Evolutionary conservation across 2,329 filamentous ascomycete genomes (phyloP), one percentile per base, ranked within the genome.

Genomic region (Berkeleyomyces basicola): DNA sequence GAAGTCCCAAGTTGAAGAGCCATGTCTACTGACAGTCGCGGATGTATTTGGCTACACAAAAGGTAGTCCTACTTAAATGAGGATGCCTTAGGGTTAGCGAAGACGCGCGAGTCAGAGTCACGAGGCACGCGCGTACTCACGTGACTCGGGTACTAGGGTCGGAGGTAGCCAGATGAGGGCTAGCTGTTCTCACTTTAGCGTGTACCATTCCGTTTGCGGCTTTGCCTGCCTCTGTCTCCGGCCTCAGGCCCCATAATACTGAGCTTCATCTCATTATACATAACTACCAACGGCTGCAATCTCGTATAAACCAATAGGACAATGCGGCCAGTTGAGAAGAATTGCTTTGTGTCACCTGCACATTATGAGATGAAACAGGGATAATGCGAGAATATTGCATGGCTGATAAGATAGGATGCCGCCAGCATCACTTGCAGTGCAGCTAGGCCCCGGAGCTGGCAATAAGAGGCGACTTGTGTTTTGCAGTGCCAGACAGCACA

Each of bases 351-450:
- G 51, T 55, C 23, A 55, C 51, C 33, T 39, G 51, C 7, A 39
- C 51, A 55, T 37, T 55, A 39, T 55, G 51, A 31, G 51, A 55
- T 55, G 51, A 55, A 55, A 55, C 51, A 55, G 51, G 51, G 51
- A 55, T 55, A 39, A 33, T 33, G 51, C 10, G 51, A 39, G 51
- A 55, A 55, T 55, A 55, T 37, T 37, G 36, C 14, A 55, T n/a
- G 14, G 49, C 11, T 31, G 51, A 55, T 55, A 55, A 55, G 51
- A 55, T 55, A 55, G 51, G 33, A 55, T 39, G 33, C 11, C 36
- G 51, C 33, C 49, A 53, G 11, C 33, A 39, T 2, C 3, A 36
- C 33, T 10, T 36, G 33, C 11, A 36, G 51, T 31, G 33, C 51
- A 55, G 11, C 39, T 3, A 14, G 36, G 49, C 49, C 36, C 23